These are phyloP conservation scores for Domatiomyces catenatus DNA, from an alignment of 2,329 filamentous ascomycete species.

Conservation along the genomic window DNA sequence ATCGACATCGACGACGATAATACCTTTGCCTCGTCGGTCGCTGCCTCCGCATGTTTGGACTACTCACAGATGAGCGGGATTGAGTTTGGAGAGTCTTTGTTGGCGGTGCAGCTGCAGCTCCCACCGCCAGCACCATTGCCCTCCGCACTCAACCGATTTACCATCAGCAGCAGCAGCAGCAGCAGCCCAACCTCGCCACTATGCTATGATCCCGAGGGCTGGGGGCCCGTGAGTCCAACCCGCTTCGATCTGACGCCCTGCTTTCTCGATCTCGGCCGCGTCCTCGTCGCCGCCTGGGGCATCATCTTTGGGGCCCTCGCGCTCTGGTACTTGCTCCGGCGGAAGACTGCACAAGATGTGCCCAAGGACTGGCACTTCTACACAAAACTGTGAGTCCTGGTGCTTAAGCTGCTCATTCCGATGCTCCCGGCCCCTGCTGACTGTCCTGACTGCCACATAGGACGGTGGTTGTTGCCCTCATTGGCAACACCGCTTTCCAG, in stretches of 20 bases:
- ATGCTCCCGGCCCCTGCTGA: neutral
- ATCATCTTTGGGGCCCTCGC: constrained; percentile 62
- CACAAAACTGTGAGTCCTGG: constrained; percentile 57
- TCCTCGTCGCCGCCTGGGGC: constrained; percentile 62
- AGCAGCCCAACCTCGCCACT: constrained; percentile 36
- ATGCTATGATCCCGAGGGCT: constrained; percentile 81
- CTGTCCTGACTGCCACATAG: constrained; percentile 23
- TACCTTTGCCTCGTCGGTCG: neutral
- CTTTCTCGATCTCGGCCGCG: constrained; percentile 85
- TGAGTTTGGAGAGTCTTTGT: neutral
- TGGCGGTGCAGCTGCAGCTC: constrained; percentile 3
- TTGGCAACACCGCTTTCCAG: constrained; percentile 55
- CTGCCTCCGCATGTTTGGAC: neutral
- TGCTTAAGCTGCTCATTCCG: neutral
- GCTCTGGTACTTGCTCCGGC: constrained; percentile 62
- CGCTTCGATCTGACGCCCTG: constrained; percentile 94
- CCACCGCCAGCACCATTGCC: neutral
- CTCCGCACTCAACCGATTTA: neutral
- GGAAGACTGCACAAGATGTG: constrained; percentile 50
- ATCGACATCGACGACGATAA: too few relatives aligned
- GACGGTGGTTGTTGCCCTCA: constrained; percentile 49
- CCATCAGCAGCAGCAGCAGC: neutral
- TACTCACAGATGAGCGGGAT: neutral
- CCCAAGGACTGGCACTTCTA: constrained; percentile 86
- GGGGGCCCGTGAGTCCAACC: constrained; percentile 77